These are phyloP conservation scores for Dictyostelium firmibasis DNA, from an alignment of 78 protist species.

Conservation along the genomic window DNA sequence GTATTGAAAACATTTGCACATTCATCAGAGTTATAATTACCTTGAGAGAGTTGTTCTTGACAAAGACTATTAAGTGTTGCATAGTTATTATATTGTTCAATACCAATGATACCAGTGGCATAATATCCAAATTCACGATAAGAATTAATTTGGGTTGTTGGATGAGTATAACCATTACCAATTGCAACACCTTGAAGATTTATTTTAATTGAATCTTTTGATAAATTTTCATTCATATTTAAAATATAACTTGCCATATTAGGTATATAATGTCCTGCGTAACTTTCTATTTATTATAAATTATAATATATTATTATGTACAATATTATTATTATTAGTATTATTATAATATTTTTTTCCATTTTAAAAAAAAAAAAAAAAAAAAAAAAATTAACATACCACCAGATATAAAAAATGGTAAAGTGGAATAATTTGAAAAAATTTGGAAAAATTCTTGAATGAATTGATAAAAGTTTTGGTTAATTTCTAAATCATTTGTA, in stretches of 20 bases:
- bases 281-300: neutral
- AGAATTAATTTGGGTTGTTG: conserved; percentile 33
- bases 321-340: neutral
- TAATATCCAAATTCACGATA: conserved; percentile 17
- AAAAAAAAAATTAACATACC: neutral
- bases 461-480: conserved; percentile 46
- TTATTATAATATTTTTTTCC: neutral
- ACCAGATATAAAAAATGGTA: conserved; percentile 24
- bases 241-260: conserved; percentile 18
- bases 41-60: conserved; percentile 15
- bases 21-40: conserved; percentile 25
- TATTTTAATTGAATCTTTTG: neutral
- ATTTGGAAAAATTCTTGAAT: conserved; percentile 13
- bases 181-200: conserved; percentile 46
- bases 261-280: conserved; percentile 68
- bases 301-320: neutral
- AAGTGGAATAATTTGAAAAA: neutral
- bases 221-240: conserved; percentile 7
- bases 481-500: conserved; percentile 19
- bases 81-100: conserved; percentile 4
- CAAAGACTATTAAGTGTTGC: neutral
- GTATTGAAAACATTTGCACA: conserved; percentile 27
- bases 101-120: conserved; percentile 11
- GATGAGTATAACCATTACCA: conserved; percentile 77
- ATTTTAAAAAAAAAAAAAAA: neutral